Conservation (phyloP, 768 basidiomycete species). For the Coprinopsis strossmayeri region DNA sequence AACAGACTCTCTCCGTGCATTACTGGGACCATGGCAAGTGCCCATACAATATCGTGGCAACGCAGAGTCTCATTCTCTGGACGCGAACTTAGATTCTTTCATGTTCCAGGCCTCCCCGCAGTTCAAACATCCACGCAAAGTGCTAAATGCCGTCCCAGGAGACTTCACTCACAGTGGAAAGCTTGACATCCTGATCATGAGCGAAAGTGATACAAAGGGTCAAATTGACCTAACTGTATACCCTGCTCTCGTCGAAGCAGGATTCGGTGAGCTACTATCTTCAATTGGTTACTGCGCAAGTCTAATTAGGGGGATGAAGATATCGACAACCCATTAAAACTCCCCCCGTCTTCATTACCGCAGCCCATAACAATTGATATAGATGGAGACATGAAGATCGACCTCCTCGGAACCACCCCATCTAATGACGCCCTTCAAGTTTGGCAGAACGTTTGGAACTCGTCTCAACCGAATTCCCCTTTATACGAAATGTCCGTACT, state of each 20-base stretch:
- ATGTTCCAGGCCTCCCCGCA: conserved; percentile 42
- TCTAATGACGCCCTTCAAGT: conserved; percentile 42
- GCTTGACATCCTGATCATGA: conserved; percentile 88
- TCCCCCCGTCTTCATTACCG: conserved; percentile 59
- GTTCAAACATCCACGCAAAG: conserved; percentile 47
- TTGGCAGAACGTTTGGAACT: conserved; percentile 81
- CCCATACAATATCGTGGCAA: neutral
- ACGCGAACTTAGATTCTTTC: conserved; percentile 46
- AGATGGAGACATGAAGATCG: conserved; percentile 84
- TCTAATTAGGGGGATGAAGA: conserved; percentile 22
- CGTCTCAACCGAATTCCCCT: conserved; percentile 39
- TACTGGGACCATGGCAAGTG: conserved; percentile 77
- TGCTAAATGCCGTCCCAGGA: conserved; percentile 84
- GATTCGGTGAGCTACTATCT: conserved; percentile 48
- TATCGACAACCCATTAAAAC: conserved; percentile 34
- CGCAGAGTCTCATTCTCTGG: conserved; percentile 1
- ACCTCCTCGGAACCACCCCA: conserved; percentile 67
- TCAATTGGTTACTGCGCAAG: neutral
- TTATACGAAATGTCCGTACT: conserved; percentile 65
- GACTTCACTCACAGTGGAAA: conserved; percentile 92
- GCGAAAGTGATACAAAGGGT: conserved; percentile 38
- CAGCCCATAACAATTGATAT: conserved; percentile 88
- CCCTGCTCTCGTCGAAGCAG: conserved; percentile 51
- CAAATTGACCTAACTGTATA: conserved; percentile 69
- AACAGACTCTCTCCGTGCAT: conserved; percentile 69